These are phyloP conservation scores for Torulaspora gathmanii DNA, from an alignment of 805 yeast species.

Conservation along the genomic window DNA sequence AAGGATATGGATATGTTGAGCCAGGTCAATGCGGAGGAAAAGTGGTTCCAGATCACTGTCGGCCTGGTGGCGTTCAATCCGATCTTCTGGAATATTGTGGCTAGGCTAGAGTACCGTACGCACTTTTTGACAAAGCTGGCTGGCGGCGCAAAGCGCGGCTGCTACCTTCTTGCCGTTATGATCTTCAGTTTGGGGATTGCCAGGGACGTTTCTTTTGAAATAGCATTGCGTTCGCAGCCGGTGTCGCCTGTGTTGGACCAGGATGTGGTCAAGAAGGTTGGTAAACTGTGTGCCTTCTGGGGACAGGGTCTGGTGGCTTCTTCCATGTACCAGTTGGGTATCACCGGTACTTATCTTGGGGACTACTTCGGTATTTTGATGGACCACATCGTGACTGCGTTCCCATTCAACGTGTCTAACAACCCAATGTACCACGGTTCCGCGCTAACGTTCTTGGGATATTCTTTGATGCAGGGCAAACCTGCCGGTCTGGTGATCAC, in stretches of 20 bases:
- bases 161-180: conserved; percentile 75
- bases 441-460: conserved; percentile 81
- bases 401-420: conserved; percentile 86
- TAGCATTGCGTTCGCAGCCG: conserved; percentile 69
- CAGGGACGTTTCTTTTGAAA: conserved; percentile 71
- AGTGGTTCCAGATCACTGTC: conserved; percentile 42
- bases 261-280: conserved; percentile 45
- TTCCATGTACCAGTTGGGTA: conserved; percentile 89
- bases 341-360: conserved; percentile 94
- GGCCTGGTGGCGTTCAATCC: conserved; percentile 85
- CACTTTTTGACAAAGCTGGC: conserved; percentile 70
- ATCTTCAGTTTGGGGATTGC: conserved; percentile 81
- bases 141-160: conserved; percentile 67
- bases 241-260: conserved; percentile 49
- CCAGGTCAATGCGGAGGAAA: conserved; percentile 21
- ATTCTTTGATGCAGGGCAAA: conserved; percentile 81
- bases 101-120: conserved; percentile 77
- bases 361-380: conserved; percentile 96
- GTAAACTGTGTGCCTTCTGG: conserved; percentile 49
- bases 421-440: conserved; percentile 98
- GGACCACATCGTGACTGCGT: conserved; percentile 81
- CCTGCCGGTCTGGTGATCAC: conserved; percentile 82
- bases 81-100: conserved; percentile 89
- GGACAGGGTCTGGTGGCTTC: conserved; percentile 79
- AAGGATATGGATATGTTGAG: conserved; percentile 12